phyloP scores from a whole-genome alignment of 495 filamentous ascomycete species.

The Neurospora sp. region DNA sequence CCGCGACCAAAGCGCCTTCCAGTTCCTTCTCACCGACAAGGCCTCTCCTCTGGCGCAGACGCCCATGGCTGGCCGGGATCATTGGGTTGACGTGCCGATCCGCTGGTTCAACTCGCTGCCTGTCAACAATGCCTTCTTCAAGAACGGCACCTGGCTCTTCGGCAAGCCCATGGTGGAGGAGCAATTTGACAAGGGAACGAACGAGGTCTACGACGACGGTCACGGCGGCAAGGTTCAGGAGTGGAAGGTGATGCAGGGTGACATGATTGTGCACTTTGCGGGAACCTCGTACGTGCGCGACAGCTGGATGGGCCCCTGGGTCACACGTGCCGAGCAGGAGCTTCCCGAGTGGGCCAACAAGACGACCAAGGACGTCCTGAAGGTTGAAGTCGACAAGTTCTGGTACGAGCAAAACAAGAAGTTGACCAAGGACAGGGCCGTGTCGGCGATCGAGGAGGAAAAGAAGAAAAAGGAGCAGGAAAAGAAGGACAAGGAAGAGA shows the following conservation, averaged over 20 bases:
- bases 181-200: slow-evolving; percentile 17
- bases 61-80: slow-evolving; percentile 13
- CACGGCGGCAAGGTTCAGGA: slow-evolving; percentile 8
- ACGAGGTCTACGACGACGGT: slow-evolving; percentile 13
- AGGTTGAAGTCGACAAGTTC: slow-evolving; percentile 7
- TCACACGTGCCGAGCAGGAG: slow-evolving; percentile 9
- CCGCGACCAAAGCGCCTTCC: slow-evolving; percentile 22
- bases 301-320: slow-evolving; percentile 21
- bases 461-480: slow-evolving; percentile 1
- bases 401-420: slow-evolving; percentile 5
- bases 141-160: slow-evolving; percentile 17
- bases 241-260: slow-evolving; percentile 23
- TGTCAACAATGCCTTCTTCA: slow-evolving; percentile 19
- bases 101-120: slow-evolving; percentile 24
- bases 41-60: slow-evolving; percentile 11
- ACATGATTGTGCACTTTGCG: slow-evolving; percentile 17
- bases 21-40: slow-evolving; percentile 11
- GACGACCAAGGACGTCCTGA: slow-evolving; percentile 5
- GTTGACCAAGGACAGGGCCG: slow-evolving; percentile 1
- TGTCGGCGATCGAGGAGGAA: slow-evolving; percentile 2
- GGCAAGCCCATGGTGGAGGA: slow-evolving; percentile 13
- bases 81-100: slow-evolving; percentile 20
- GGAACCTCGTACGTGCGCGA: slow-evolving; percentile 14
- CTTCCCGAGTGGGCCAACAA: slow-evolving; percentile 16
- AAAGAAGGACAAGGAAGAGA: slow-evolving; percentile 4